Evolutionary conservation across 116 monocot genomes (phyloP).

Genomic region (Posidonia oceanica): DNA sequence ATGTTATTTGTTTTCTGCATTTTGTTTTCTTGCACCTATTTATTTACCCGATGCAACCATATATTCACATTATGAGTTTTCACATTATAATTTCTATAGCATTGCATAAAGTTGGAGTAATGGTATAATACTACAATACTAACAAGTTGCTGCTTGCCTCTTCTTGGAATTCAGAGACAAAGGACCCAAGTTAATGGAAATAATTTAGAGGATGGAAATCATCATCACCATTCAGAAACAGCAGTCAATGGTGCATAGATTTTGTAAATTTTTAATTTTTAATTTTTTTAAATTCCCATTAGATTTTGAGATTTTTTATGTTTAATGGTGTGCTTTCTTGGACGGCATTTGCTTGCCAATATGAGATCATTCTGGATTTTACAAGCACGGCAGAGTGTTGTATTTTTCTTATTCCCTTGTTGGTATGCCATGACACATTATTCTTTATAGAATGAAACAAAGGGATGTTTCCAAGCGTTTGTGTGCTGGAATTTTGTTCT

Average conservation of each 20-base stretch:
- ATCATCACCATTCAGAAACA: constrained; percentile 21
- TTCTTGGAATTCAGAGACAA: constrained; percentile 31
- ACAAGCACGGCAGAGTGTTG: neutral
- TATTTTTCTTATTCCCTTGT: constrained; percentile 3
- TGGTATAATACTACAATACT: too few relatives aligned
- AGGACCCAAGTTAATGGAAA: constrained; percentile 60
- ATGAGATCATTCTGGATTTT: neutral
- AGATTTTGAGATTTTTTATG: too few relatives aligned
- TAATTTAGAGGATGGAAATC: constrained; percentile 44
- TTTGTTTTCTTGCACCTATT: too few relatives aligned
- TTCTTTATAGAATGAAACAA: neutral
- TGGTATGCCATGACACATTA: neutral
- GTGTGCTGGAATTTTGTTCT: constrained; percentile 1
- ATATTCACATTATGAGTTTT: too few relatives aligned
- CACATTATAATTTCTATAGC: too few relatives aligned
- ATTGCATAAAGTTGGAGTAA: too few relatives aligned
- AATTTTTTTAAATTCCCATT: too few relatives aligned
- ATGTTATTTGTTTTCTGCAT: too few relatives aligned
- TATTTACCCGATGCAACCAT: too few relatives aligned
- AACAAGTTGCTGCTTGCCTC: neutral
- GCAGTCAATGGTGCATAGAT: constrained; percentile 22
- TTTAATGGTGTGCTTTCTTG: too few relatives aligned
- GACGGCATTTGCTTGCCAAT: neutral
- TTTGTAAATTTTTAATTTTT: too few relatives aligned
- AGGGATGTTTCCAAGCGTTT: neutral